Conservation (phyloP, 2,329 filamentous ascomycete genomes). For the Orbilia javanica region DNA sequence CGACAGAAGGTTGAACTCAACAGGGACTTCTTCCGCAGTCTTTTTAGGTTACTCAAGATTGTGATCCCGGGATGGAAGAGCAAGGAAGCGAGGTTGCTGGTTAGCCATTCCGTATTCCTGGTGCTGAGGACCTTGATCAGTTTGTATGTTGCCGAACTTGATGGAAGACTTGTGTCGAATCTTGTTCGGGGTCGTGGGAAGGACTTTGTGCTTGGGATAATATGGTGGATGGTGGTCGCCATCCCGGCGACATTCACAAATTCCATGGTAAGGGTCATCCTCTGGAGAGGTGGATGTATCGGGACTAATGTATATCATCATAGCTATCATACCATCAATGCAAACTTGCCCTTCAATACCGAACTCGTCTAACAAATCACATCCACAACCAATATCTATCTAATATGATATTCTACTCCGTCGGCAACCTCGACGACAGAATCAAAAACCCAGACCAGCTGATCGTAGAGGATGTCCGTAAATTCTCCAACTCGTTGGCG, state of each 20-base stretch:
- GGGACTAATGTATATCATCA: slow-evolving; percentile 46
- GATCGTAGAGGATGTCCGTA: slow-evolving; percentile 94
- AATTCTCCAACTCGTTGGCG: slow-evolving; percentile 93
- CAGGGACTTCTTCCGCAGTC: slow-evolving; percentile 82
- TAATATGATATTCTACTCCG: slow-evolving; percentile 97
- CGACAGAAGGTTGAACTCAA: slow-evolving; percentile 92
- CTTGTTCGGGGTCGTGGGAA: slow-evolving; percentile 90
- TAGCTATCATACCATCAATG: slow-evolving; percentile 97
- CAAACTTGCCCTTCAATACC: slow-evolving; percentile 90
- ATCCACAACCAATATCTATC: slow-evolving; percentile 96
- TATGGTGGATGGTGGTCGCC: slow-evolving; percentile 99
- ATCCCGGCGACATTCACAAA: slow-evolving; percentile 98
- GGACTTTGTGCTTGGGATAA: slow-evolving; percentile 86
- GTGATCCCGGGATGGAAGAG: slow-evolving; percentile 91
- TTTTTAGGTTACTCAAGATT: slow-evolving; percentile 83
- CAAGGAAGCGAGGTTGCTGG: slow-evolving; percentile 85
- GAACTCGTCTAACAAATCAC: slow-evolving; percentile 89
- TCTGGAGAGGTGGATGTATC: not conserved
- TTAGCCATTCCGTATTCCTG: slow-evolving; percentile 93
- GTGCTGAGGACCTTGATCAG: slow-evolving; percentile 92
- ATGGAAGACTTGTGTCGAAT: slow-evolving; percentile 91
- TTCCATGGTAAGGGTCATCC: slow-evolving; percentile 80
- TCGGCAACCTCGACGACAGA: slow-evolving; percentile 93
- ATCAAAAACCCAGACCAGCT: slow-evolving; percentile 99
- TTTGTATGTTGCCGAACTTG: slow-evolving; percentile 94